Conservation (phyloP, 106 monocot species). For the Dioscorea alata region DNA sequence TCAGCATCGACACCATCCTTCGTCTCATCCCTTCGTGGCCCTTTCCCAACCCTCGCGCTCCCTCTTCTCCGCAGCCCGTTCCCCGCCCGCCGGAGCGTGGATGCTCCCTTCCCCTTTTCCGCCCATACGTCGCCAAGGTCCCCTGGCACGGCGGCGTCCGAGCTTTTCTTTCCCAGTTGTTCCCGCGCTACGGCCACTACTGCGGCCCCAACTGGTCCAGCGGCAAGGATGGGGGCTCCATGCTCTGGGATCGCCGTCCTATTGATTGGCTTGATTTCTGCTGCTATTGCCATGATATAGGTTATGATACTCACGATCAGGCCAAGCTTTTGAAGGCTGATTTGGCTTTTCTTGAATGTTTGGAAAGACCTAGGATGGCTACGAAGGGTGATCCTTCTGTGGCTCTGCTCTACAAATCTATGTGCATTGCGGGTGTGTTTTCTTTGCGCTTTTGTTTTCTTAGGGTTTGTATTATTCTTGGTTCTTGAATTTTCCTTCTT, state of each 20-base stretch:
- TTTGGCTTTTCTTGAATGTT: constrained; percentile 79
- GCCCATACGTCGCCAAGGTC: constrained; percentile 89
- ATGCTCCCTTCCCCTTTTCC: constrained; percentile 60
- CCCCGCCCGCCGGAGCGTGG: constrained; percentile 12
- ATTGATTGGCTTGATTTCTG: constrained; percentile 95
- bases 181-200: constrained; percentile 95
- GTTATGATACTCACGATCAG: constrained; percentile 88
- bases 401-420: constrained; percentile 63
- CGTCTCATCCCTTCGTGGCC: no score
- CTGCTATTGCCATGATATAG: constrained; percentile 98
- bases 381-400: constrained; percentile 54
- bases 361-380: constrained; percentile 67
- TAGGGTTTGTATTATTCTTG: no score
- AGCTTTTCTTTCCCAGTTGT: constrained; percentile 79
- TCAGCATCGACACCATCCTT: no score
- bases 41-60: no score
- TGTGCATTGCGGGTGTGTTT: constrained; percentile 78
- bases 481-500: no score
- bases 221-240: constrained; percentile 77
- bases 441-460: not conserved
- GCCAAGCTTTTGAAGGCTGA: constrained; percentile 81
- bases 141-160: constrained; percentile 88
- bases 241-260: constrained; percentile 88
- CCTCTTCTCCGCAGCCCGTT: no score
- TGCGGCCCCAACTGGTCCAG: constrained; percentile 99